Evolutionary conservation across 352 stramenopile species (phyloP), one percentile per base, ranked within the genome.

Genomic region (Pythium monospermum): DNA sequence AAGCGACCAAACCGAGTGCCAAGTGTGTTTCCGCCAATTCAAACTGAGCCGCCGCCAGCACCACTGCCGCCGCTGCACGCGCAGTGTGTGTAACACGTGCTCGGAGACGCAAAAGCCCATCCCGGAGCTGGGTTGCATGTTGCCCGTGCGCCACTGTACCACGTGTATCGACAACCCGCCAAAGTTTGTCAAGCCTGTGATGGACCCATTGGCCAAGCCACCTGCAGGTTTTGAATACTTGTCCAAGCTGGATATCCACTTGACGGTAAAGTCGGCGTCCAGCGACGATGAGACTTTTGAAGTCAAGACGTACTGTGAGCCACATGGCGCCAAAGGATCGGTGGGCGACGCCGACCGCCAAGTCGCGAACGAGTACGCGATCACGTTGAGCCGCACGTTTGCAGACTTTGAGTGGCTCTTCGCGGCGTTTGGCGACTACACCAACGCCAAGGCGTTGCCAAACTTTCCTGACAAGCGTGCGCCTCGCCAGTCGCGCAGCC

Each of bases 1-100:
- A 18, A 86, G 72, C 38, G 83, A 91, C 50, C 83, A 93, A 61
- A 93, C 74, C n/a, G 83, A 93, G 54, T 93, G 83, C 30, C 83
- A 93, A 48, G 79, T 93, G n/a, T 93, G 80, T 40, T 93, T 91
- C 68, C 80, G 83, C 54, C 83, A 79, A 10, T 93, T 93, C 54
- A 91, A 91, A 53, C 76, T 93, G 23, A 80, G 83, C 10, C 75
- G 83, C 65, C 74, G 83, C 3, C 77, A 89, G 57, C 79, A 93
- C 49, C 83, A 93, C 59, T 93, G 83, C 57, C 83, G 79, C 61
- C 83, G 83, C 47, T 93, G 83, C 51, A 93, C 80, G 44, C 79
- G 83, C 45, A 87, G 73, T 65, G 83, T 93, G 25, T 91, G 83
- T 57, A 91, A 90, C 66, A 73, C 76, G 52, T 93, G 83, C 54